Conservation (phyloP, 2,329 filamentous ascomycete genomes). For the Clonostachys rosea region DNA sequence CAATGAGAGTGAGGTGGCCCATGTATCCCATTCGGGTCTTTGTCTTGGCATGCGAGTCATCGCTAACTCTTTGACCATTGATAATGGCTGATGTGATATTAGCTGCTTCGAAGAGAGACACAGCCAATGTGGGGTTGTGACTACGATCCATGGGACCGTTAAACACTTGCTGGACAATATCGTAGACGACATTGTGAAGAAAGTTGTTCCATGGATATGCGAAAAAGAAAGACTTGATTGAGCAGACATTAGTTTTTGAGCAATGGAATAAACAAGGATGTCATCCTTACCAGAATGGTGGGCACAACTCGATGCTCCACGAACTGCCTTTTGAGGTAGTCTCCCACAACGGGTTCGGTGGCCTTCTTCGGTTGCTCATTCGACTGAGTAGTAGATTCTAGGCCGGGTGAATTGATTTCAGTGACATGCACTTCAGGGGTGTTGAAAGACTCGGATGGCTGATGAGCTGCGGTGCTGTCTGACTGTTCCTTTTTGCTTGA, state of each 20-base stretch:
- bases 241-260: slow-evolving; percentile 6
- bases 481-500: slow-evolving; percentile 15
- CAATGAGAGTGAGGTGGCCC: slow-evolving; percentile 94
- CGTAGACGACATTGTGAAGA: slow-evolving; percentile 97
- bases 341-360: slow-evolving; percentile 76
- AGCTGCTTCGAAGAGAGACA: slow-evolving; percentile 88
- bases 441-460: neutral
- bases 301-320: slow-evolving; percentile 92
- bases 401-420: neutral
- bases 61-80: slow-evolving; percentile 80
- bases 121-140: slow-evolving; percentile 83
- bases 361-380: neutral
- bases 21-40: slow-evolving; percentile 96
- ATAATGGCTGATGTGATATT: slow-evolving; percentile 90
- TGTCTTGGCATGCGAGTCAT: slow-evolving; percentile 76
- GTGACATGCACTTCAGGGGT: neutral
- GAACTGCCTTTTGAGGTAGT: slow-evolving; percentile 93
- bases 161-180: slow-evolving; percentile 98
- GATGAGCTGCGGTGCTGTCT: slow-evolving; percentile 2
- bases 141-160: slow-evolving; percentile 97
- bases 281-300: slow-evolving; percentile 76
- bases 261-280: neutral
- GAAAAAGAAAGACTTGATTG: slow-evolving; percentile 85
- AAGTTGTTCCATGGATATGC: slow-evolving; percentile 99
- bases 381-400: neutral